Conservation (phyloP, 2,329 filamentous ascomycete genomes). For the Metarhizium sp. region DNA sequence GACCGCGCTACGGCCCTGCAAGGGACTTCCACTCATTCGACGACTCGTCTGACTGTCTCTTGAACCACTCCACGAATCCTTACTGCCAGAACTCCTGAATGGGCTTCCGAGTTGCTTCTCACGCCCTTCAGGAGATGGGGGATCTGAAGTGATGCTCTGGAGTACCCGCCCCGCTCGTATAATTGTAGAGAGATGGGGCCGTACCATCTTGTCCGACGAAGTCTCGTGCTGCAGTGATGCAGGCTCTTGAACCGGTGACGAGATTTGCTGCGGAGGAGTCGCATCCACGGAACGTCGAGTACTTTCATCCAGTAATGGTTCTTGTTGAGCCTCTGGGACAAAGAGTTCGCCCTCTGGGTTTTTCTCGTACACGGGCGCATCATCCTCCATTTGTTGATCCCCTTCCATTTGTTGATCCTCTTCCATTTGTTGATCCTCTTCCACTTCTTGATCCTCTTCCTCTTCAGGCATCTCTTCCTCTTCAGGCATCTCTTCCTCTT, state of each 20-base stretch:
- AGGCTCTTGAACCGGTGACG: slow-evolving; percentile 26
- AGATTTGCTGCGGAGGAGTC: slow-evolving; percentile 24
- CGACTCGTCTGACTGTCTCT: slow-evolving; percentile 16
- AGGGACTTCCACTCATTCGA: slow-evolving; percentile 21
- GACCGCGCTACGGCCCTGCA: slow-evolving; percentile 11
- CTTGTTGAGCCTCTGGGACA: slow-evolving; percentile 1
- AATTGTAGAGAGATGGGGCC: slow-evolving; percentile 45
- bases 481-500: not conserved
- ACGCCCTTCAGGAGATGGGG: slow-evolving; percentile 43
- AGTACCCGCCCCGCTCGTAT: slow-evolving; percentile 47
- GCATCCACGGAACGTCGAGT: slow-evolving; percentile 16
- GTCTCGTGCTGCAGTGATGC: slow-evolving; percentile 20
- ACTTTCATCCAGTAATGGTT: slow-evolving; percentile 13
- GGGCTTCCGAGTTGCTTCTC: slow-evolving; percentile 45
- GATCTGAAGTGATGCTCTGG: slow-evolving; percentile 49
- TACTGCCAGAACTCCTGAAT: slow-evolving; percentile 34
- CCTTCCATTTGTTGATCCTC: not conserved
- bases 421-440: not conserved
- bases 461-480: not conserved
- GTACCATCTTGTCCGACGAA: slow-evolving; percentile 19
- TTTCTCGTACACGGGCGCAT: not conserved
- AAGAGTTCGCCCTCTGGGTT: not conserved
- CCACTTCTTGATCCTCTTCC: too few relatives aligned
- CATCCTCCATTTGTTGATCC: not conserved
- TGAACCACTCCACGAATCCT: slow-evolving; percentile 22